Conservation (phyloP, 208 protist species). For the Leishmania tarentolae region DNA sequence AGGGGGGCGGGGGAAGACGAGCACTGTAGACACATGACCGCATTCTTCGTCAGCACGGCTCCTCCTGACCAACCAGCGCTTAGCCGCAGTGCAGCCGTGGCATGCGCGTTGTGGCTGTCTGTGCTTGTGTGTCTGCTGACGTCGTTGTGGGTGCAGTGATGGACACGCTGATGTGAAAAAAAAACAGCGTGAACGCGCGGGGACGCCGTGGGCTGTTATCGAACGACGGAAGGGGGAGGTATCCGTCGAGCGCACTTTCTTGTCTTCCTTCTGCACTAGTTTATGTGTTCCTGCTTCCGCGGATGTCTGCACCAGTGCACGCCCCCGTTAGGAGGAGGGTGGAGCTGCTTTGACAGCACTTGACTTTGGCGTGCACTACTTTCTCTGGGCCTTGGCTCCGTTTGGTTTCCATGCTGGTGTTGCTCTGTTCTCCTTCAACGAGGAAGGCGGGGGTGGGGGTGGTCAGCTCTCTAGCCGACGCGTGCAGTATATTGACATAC, state of each 20-base stretch:
- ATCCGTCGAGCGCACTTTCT: background rate
- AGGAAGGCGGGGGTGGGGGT: background rate
- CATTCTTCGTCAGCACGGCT: background rate
- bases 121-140: background rate
- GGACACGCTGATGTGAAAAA: no score
- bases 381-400: conserved; percentile 1
- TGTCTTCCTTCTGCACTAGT: background rate
- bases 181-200: background rate
- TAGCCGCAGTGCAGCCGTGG: background rate
- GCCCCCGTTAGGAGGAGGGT: no score
- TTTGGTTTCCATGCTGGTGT: background rate
- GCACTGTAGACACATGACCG: background rate
- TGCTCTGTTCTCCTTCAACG: background rate
- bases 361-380: background rate
- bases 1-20: background rate
- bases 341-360: no score
- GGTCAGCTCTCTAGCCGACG: background rate
- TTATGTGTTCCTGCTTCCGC: background rate
- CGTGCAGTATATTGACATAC: no score
- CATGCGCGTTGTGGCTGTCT: background rate
- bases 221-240: background rate
- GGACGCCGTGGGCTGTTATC: background rate
- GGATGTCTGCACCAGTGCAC: no score
- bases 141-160: background rate
- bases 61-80: background rate